phyloP scores from a whole-genome alignment of 176 grass and related monocot species.

The Saccharum spontaneum region DNA sequence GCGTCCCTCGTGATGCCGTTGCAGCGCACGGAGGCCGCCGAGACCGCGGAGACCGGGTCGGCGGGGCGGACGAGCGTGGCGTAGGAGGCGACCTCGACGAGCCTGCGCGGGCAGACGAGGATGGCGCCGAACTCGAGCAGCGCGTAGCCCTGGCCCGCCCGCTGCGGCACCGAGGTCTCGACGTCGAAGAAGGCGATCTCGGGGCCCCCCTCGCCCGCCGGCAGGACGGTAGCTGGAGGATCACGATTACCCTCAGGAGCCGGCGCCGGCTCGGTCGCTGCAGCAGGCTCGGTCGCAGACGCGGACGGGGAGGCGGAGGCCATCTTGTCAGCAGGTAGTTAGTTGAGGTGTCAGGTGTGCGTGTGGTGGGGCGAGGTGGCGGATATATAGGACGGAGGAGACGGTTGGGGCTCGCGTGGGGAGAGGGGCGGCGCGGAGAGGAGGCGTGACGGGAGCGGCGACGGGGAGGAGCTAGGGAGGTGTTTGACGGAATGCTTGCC shows the following conservation, averaged over 20 bases:
- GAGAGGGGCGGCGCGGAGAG: not conserved
- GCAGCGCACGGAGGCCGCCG: slow-evolving; percentile 64
- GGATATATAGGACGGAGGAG: not conserved
- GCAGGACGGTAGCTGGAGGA: not conserved
- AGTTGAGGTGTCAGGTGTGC: not conserved
- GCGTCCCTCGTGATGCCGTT: slow-evolving; percentile 85
- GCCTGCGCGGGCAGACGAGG: slow-evolving; percentile 70
- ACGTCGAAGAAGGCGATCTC: slow-evolving; percentile 99
- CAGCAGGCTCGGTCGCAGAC: not conserved
- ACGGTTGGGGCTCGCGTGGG: slow-evolving; percentile 37
- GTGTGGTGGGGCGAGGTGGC: not conserved
- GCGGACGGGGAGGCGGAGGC: not conserved
- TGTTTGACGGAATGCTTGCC: not conserved
- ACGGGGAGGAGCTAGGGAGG: not conserved
- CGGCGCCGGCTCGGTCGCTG: not conserved
- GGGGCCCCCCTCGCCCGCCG: slow-evolving; percentile 1
- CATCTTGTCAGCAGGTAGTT: slow-evolving; percentile 13
- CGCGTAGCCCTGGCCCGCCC: slow-evolving; percentile 48
- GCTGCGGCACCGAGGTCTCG: slow-evolving; percentile 80
- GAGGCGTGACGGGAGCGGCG: slow-evolving; percentile 42
- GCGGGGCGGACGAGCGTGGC: slow-evolving; percentile 87
- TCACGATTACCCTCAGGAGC: not conserved
- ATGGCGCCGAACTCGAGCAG: slow-evolving; percentile 97
- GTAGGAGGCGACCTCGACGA: slow-evolving; percentile 76
- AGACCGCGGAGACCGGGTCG: slow-evolving; percentile 58